Conservation (phyloP, 129 eudicot species). For the Lactuca sativa region DNA sequence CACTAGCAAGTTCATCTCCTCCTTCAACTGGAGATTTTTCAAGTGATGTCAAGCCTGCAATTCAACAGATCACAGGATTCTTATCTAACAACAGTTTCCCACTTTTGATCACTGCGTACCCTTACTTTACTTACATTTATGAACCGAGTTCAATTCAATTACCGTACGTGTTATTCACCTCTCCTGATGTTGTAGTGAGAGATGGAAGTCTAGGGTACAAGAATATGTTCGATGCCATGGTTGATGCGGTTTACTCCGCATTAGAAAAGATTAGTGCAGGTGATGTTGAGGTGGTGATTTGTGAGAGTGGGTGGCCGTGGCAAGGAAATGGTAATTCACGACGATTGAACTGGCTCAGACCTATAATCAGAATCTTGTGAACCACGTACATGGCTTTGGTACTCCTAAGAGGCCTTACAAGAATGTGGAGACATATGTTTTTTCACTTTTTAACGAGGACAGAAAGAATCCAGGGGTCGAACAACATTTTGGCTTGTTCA, state of each 20-base stretch:
- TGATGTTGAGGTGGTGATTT: constrained; percentile 32
- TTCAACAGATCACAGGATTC: constrained; percentile 20
- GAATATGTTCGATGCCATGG: constrained; percentile 45
- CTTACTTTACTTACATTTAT: constrained; percentile 32
- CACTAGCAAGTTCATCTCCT: constrained; percentile 34
- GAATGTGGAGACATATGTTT: constrained; percentile 37
- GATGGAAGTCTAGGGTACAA: constrained; percentile 39
- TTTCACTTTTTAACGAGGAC: constrained; percentile 44
- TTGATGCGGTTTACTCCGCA: constrained; percentile 41
- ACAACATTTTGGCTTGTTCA: constrained; percentile 43
- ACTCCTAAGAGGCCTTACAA: constrained; percentile 39
- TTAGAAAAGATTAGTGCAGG: constrained; percentile 36
- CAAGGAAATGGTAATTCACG: constrained; percentile 35
- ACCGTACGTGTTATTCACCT: constrained; percentile 33
- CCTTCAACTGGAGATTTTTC: constrained; percentile 37
- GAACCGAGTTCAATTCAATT: constrained; percentile 17
- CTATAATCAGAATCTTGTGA: constrained; percentile 34
- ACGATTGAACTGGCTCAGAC: constrained; percentile 22
- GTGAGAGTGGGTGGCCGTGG: constrained; percentile 59
- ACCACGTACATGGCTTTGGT: constrained; percentile 31
- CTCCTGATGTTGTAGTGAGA: constrained; percentile 27
- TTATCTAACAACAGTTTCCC: constrained; percentile 29
- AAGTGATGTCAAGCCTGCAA: not conserved
- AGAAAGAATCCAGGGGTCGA: constrained; percentile 38
- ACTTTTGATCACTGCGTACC: constrained; percentile 43